These are phyloP conservation scores for Amauroascus niger DNA, from an alignment of 2,329 filamentous ascomycete species.

Conservation along the genomic window DNA sequence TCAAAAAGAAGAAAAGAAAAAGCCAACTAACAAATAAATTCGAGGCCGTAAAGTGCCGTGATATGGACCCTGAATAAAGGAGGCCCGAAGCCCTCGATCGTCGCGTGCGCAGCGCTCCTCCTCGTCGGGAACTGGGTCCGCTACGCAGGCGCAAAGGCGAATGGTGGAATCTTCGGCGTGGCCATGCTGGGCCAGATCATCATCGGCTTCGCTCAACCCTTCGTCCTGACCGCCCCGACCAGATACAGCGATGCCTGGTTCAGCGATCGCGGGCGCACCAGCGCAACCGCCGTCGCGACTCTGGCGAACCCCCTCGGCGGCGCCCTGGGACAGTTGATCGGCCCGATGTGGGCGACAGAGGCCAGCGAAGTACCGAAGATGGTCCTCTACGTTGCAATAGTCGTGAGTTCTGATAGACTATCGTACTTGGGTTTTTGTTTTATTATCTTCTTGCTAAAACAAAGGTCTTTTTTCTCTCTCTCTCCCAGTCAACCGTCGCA, in stretches of 20 bases:
- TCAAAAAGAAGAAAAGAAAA: not conserved
- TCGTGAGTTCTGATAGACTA: slow-evolving; percentile 49
- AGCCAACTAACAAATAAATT: not conserved
- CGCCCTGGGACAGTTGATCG: slow-evolving; percentile 76
- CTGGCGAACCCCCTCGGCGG: slow-evolving; percentile 85
- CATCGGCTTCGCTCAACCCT: slow-evolving; percentile 81
- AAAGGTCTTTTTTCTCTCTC: not conserved
- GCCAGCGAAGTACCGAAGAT: slow-evolving; percentile 62
- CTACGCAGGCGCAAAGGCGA: slow-evolving; percentile 57
- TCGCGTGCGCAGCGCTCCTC: slow-evolving; percentile 61
- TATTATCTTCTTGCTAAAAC: no score
- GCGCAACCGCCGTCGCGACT: slow-evolving; percentile 74
- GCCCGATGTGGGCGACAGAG: slow-evolving; percentile 62
- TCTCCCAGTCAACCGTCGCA: slow-evolving; percentile 50
- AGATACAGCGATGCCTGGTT: slow-evolving; percentile 95
- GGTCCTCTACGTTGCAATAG: slow-evolving; percentile 75
- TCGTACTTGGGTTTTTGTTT: no score
- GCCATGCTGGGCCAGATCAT: slow-evolving; percentile 89
- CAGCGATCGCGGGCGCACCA: slow-evolving; percentile 69
- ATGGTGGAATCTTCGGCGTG: slow-evolving; percentile 57
- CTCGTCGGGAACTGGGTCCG: slow-evolving; percentile 86
- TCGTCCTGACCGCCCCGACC: slow-evolving; percentile 80
- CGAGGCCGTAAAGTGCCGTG: slow-evolving; percentile 46
- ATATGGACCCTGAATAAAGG: slow-evolving; percentile 67
- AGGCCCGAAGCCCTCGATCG: slow-evolving; percentile 68